Evolutionary conservation across 108 stramenopile genomes (phyloP).

Genomic region (Mayamaea pseudoterrestris): DNA sequence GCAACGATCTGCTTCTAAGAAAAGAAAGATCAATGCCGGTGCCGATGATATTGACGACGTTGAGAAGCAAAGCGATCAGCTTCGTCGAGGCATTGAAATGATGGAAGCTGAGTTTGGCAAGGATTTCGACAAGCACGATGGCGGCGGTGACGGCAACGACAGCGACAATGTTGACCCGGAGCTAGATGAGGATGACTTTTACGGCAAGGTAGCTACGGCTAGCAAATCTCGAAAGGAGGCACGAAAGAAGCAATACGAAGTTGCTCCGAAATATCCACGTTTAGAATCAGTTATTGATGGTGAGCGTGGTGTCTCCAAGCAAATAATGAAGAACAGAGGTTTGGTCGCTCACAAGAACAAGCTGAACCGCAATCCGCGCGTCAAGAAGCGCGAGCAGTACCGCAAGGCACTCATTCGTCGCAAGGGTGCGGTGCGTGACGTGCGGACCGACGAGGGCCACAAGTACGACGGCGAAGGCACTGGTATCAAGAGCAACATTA

Average conservation of each 20-base stretch:
- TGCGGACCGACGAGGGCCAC: conserved; percentile 75
- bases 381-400: conserved; percentile 94
- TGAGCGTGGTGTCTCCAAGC: conserved; percentile 71
- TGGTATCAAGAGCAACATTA: conserved; percentile 80
- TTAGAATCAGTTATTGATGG: conserved; percentile 56
- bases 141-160: conserved; percentile 17
- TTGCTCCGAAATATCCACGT: conserved; percentile 76
- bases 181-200: conserved; percentile 52
- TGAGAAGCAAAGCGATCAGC: conserved; percentile 15
- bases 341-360: conserved; percentile 94
- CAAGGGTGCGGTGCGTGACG: conserved; percentile 89
- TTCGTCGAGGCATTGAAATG: conserved; percentile 47
- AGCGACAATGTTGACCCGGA: conserved; percentile 14
- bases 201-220: conserved; percentile 35
- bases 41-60: conserved; percentile 29
- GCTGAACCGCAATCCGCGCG: conserved; percentile 93
- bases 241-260: conserved; percentile 54
- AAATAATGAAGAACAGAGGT: conserved; percentile 91
- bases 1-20: conserved; percentile 38
- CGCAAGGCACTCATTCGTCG: conserved; percentile 85
- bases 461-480: conserved; percentile 84
- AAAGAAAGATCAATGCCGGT: conserved; percentile 8
- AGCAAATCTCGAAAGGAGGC: conserved; percentile 41
- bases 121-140: conserved; percentile 21
- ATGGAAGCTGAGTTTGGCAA: conserved; percentile 72